Conservation (phyloP, 352 stramenopile genomes). For the Globisporangium apiculatum region DNA sequence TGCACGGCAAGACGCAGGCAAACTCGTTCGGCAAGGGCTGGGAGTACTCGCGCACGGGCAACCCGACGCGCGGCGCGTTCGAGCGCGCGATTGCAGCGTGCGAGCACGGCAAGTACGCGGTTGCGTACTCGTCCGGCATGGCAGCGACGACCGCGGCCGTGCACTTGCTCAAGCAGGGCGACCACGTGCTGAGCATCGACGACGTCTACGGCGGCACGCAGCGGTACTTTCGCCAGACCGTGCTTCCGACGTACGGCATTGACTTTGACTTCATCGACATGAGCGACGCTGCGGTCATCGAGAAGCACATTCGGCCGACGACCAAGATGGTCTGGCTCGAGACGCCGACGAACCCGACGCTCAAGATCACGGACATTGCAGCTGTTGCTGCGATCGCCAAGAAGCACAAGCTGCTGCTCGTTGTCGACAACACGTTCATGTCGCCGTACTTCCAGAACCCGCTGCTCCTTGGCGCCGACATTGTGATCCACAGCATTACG, state of each 20-base stretch:
- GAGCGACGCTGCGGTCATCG: conserved; percentile 76
- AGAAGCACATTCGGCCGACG: conserved; percentile 75
- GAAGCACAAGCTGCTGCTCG: conserved; percentile 82
- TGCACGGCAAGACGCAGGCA: conserved; percentile 60
- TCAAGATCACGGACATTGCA: conserved; percentile 93
- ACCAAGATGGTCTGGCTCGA: conserved; percentile 94
- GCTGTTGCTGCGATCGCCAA: conserved; percentile 88
- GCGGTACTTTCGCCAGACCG: conserved; percentile 91
- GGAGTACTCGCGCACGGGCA: conserved; percentile 93
- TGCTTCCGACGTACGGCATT: conserved; percentile 87
- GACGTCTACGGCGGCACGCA: conserved; percentile 95
- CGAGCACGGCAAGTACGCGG: conserved; percentile 87
- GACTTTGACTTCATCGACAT: conserved; percentile 94
- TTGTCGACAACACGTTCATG: conserved; percentile 94
- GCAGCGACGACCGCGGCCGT: conserved; percentile 83
- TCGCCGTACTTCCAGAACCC: conserved; percentile 92
- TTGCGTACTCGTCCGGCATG: conserved; percentile 89
- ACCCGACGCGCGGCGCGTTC: conserved; percentile 93
- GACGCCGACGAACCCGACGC: conserved; percentile 91
- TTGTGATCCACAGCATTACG: conserved; percentile 92
- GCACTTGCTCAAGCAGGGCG: conserved; percentile 87
- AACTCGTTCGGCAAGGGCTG: conserved; percentile 94
- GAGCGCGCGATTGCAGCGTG: conserved; percentile 90
- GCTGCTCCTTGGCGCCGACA: conserved; percentile 87
- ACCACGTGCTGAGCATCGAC: conserved; percentile 94